Base-by-base conservation (phyloP, 352 stramenopile species). In the Halophytophthora batemanensis region DNA sequence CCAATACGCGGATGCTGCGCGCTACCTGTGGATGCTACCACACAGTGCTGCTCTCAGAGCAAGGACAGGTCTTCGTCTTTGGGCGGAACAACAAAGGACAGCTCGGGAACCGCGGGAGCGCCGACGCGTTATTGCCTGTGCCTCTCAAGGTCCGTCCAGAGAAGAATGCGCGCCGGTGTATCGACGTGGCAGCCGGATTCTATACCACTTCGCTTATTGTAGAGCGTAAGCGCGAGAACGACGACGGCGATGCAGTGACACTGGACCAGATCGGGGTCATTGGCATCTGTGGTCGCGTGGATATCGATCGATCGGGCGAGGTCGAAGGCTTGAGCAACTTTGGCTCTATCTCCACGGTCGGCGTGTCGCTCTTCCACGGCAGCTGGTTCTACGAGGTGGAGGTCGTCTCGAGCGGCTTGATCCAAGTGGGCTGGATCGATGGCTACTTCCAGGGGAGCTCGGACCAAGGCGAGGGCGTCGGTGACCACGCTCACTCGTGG, bases 321-420 rank as follows among this genome's bases (percentile, higher is more conserved):
- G 81, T 93, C 28, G 85, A 95, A 65, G 85, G 85, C 0, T 41
- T 95, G 36, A 95, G 85, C 56, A 95, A 95, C 60, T 96, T 96
- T 59, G 84, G 84, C 0, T 93, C 85, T 0, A 84, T 96, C 33
- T 88, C 79, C 5, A 93, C 84, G 1, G 56, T 82, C 11, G 82
- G 85, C 3, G 74, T 93, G 15, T 75, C 77, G 1, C 54, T 96
- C 0, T 87, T 88, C 36, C 50, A 59, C 44, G 90, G 90, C 0
- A 96, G 95, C 48, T 98, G 91, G 91, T 98, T 97, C 60, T 98
- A 98, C 49, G 91, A 98, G 63, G 86, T 97, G 28, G 81, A 95
- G 45, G 72, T 98, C 1, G 74, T 96, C 19, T 95, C 84, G 7
- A 92, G 82, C 36, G 90, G 91, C 11, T 66, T 96, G 41, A 96